Conservation (phyloP, 106 monocot species). For the Triglochin maritima region DNA sequence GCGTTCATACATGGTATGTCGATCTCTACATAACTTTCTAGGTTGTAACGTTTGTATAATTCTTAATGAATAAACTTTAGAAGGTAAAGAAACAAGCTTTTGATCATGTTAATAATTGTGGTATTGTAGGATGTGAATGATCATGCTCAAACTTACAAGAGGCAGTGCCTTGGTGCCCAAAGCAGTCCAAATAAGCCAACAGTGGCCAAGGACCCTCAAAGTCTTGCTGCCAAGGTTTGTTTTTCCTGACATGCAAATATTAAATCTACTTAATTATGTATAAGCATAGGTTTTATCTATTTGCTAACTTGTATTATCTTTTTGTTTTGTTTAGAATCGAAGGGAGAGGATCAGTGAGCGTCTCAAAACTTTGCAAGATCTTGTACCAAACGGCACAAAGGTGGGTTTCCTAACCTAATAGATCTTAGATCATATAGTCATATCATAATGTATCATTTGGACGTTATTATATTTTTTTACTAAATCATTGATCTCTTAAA, state of each 20-base stretch:
- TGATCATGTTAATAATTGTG: not conserved
- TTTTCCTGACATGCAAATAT: not conserved
- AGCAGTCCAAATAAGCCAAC: not conserved
- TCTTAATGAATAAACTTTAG: not conserved
- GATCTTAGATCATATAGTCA: not conserved
- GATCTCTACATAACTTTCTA: not conserved
- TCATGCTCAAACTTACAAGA: not conserved
- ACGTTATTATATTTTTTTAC: not conserved
- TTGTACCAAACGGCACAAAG: conserved; percentile 89
- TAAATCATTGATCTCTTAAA: not conserved
- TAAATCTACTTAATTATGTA: not conserved
- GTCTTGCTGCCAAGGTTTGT: conserved; percentile 3
- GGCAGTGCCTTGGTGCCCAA: not conserved
- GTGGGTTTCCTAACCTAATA: conserved; percentile 10
- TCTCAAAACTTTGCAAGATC: conserved; percentile 70
- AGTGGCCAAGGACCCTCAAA: conserved; percentile 5
- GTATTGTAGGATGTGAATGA: not conserved
- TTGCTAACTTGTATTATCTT: conserved; percentile 1
- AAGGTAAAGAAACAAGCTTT: too few relatives aligned
- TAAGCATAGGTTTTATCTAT: not conserved
- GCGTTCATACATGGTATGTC: conserved; percentile 2
- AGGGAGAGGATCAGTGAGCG: conserved; percentile 74
- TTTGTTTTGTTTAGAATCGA: conserved; percentile 32
- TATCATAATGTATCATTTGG: not conserved
- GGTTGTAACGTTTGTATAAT: not conserved